These are phyloP conservation scores for Russula olivacea DNA, from an alignment of 768 basidiomycete genomes.

Conservation along the genomic window DNA sequence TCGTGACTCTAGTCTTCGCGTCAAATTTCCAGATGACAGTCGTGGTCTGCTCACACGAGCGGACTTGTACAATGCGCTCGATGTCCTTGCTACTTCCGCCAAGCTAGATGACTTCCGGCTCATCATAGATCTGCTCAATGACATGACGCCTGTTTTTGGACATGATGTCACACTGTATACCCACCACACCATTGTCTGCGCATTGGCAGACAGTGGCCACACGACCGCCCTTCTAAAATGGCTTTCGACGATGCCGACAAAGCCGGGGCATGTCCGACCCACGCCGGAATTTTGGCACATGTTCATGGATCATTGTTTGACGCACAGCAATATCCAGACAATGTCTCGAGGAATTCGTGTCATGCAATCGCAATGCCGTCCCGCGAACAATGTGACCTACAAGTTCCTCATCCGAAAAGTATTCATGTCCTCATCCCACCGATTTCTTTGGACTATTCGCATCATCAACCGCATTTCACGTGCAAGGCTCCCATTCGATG, in stretches of 20 bases:
- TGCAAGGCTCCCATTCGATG: conserved; percentile 22
- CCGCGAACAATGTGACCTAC: conserved; percentile 44
- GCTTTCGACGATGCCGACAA: conserved; percentile 48
- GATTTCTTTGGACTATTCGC: conserved; percentile 14
- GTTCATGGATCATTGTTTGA: conserved; percentile 41
- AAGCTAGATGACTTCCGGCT: conserved; percentile 48
- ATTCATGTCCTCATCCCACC: conserved; percentile 28
- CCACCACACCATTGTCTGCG: conserved; percentile 45
- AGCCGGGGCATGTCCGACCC: conserved; percentile 42
- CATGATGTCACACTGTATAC: conserved; percentile 41
- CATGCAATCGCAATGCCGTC: conserved; percentile 38
- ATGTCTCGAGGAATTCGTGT: conserved; percentile 14
- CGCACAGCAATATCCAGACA: conserved; percentile 1
- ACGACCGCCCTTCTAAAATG: conserved; percentile 42
- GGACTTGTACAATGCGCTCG: conserved; percentile 39
- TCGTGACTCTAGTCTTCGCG: background rate
- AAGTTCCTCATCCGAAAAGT: conserved; percentile 44
- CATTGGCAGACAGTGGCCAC: conserved; percentile 43
- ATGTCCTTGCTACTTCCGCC: conserved; percentile 46
- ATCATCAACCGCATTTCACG: conserved; percentile 19
- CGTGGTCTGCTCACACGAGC: conserved; percentile 26
- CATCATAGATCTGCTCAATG: conserved; percentile 47
- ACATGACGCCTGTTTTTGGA: conserved; percentile 45
- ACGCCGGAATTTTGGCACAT: conserved; percentile 50
- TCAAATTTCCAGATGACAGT: background rate